phyloP scores from a whole-genome alignment of 1,284 basidiomycete species.

The Ustilago trichophora region DNA sequence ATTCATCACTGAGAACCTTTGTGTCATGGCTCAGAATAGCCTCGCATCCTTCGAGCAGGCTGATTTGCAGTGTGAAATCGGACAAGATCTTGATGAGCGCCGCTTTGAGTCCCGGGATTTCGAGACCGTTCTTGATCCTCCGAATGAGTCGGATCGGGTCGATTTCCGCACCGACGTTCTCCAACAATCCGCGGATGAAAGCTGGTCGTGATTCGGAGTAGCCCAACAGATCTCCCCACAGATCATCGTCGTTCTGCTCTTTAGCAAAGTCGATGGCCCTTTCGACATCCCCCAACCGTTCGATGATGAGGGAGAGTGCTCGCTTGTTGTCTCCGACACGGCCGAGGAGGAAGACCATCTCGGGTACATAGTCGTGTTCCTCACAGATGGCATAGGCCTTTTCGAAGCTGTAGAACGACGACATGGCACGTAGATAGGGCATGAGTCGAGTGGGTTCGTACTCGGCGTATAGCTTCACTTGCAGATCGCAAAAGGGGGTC shows the following conservation, averaged over 20 bases:
- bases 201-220: slow-evolving; percentile 94
- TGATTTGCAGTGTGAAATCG: slow-evolving; percentile 82
- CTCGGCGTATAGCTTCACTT: slow-evolving; percentile 89
- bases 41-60: slow-evolving; percentile 58
- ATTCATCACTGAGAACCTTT: slow-evolving; percentile 39
- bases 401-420: slow-evolving; percentile 90
- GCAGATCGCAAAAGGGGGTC: slow-evolving; percentile 82
- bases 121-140: slow-evolving; percentile 91
- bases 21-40: slow-evolving; percentile 57
- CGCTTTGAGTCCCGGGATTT: slow-evolving; percentile 92
- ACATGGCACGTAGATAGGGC: slow-evolving; percentile 84
- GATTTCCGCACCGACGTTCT: slow-evolving; percentile 96
- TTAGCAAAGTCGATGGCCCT: slow-evolving; percentile 97
- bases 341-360: slow-evolving; percentile 97
- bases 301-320: slow-evolving; percentile 93
- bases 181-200: slow-evolving; percentile 88
- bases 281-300: slow-evolving; percentile 89
- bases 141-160: slow-evolving; percentile 92
- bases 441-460: slow-evolving; percentile 82
- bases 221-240: slow-evolving; percentile 94
- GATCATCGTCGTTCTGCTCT: slow-evolving; percentile 93
- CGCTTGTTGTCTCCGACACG: slow-evolving; percentile 97
- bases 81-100: slow-evolving; percentile 96
- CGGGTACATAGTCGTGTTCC: slow-evolving; percentile 84
- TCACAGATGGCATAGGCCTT: slow-evolving; percentile 89